Percentiles rank a stretch among this genome's conserved stretches.
Evolutionary conservation across 23 red algal species (phyloP).

Genomic region (Gracilaria domingensis): DNA sequence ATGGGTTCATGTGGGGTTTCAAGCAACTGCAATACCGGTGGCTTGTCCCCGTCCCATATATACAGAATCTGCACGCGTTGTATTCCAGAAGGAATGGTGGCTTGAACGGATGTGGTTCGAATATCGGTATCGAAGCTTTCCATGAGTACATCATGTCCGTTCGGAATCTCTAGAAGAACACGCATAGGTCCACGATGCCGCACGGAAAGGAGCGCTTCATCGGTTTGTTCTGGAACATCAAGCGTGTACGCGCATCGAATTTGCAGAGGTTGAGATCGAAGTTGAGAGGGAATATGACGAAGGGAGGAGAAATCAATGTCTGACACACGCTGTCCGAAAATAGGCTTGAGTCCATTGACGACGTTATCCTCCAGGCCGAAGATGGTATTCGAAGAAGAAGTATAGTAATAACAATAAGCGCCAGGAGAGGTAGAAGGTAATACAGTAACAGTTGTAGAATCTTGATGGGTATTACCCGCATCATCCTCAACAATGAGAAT

Average conservation of each 20-base stretch:
- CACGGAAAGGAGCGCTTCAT: constrained; percentile 37
- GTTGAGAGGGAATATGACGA: constrained; percentile 10
- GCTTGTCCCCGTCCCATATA: neutral
- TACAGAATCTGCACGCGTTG: constrained; percentile 48
- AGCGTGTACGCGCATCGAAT: constrained; percentile 42
- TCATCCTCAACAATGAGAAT: constrained; percentile 56
- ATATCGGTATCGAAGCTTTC: constrained; percentile 30
- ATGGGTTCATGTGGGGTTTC: constrained; percentile 4
- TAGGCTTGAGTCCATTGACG: constrained; percentile 46
- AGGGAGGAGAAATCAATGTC: constrained; percentile 16
- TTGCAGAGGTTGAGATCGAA: constrained; percentile 25
- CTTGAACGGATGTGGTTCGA: constrained; percentile 15
- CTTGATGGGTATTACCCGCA: constrained; percentile 54
- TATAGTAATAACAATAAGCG: constrained; percentile 71
- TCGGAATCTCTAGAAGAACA: constrained; percentile 35
- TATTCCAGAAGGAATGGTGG: neutral
- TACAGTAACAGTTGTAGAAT: constrained; percentile 55
- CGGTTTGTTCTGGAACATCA: neutral
- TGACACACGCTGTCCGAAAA: constrained; percentile 47
- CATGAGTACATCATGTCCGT: constrained; percentile 48
- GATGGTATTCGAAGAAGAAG: neutral
- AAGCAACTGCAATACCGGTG: constrained; percentile 32
- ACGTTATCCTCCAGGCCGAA: constrained; percentile 43
- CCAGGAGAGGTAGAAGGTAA: constrained; percentile 14
- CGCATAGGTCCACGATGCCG: constrained; percentile 41